A percentile compares a stretch with the other conserved stretches of the same genome.
Conservation (phyloP, 2,329 filamentous ascomycete genomes). For the Aspergillus spinulosporus region DNA sequence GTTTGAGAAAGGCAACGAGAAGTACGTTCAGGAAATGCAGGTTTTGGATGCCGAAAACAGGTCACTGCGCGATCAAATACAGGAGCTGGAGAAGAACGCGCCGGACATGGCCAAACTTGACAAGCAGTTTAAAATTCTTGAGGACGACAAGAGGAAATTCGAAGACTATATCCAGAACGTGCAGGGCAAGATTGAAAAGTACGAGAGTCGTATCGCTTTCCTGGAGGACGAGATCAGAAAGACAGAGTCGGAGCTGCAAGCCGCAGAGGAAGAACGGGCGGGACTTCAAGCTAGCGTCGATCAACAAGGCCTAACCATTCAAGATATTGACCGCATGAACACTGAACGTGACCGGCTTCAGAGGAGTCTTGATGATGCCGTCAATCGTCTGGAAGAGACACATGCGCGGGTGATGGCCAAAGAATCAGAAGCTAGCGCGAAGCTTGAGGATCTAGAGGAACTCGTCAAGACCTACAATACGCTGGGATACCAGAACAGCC, state of each 20-base stretch:
- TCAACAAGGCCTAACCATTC: conserved; percentile 89
- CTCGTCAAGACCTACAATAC: conserved; percentile 91
- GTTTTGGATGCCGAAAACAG: conserved; percentile 84
- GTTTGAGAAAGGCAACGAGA: conserved; percentile 81
- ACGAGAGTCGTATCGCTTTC: conserved; percentile 75
- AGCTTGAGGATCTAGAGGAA: conserved; percentile 88
- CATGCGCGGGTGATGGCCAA: conserved; percentile 81
- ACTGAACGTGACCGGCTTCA: conserved; percentile 92
- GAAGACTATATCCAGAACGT: conserved; percentile 90
- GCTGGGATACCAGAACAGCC: conserved; percentile 85
- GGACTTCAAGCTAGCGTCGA: conserved; percentile 84
- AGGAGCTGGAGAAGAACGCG: conserved; percentile 82
- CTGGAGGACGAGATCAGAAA: conserved; percentile 86
- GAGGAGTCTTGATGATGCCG: conserved; percentile 76
- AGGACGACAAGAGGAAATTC: conserved; percentile 92
- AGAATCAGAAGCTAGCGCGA: conserved; percentile 80
- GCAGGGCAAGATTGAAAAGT: conserved; percentile 82
- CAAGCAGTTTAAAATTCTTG: conserved; percentile 86
- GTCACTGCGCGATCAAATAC: conserved; percentile 78
- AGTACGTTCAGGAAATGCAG: conserved; percentile 79
- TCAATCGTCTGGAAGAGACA: conserved; percentile 75
- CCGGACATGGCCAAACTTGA: conserved; percentile 82
- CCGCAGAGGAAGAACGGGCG: conserved; percentile 78
- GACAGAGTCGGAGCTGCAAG: conserved; percentile 69
- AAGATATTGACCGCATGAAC: conserved; percentile 99